Conservation (phyloP, 352 stramenopile genomes). For the Phytophthora rubi region DNA sequence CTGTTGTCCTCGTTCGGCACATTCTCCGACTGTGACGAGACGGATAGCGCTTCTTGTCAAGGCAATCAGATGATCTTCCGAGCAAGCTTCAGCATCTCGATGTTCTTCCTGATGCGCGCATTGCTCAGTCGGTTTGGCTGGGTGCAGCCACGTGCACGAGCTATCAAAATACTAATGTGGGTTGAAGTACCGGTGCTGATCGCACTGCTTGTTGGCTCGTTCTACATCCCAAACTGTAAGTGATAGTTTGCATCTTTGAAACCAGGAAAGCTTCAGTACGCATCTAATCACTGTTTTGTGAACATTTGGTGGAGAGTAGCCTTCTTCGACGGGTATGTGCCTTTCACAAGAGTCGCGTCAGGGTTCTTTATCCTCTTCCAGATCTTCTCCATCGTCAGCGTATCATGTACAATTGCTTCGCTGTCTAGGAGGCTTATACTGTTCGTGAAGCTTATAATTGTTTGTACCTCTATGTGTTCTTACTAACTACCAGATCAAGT, state of each 20-base stretch:
- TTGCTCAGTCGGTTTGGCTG: constrained; percentile 53
- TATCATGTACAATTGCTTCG: constrained; percentile 57
- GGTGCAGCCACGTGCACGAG: constrained; percentile 23
- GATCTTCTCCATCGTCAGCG: constrained; percentile 80
- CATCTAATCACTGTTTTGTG: neutral
- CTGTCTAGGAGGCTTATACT: neutral
- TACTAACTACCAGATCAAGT: constrained; percentile 53
- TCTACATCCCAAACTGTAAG: constrained; percentile 76
- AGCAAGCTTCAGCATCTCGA: constrained; percentile 64
- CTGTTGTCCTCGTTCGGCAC: constrained; percentile 62
- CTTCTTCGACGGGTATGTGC: constrained; percentile 73
- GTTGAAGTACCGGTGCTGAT: constrained; percentile 60
- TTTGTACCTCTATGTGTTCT: neutral
- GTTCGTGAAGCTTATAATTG: no score
- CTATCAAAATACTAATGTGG: constrained; percentile 41
- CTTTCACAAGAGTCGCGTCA: constrained; percentile 61
- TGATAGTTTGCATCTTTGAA: neutral
- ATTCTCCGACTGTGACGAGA: constrained; percentile 60
- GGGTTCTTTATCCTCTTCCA: constrained; percentile 83
- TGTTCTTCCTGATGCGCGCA: constrained; percentile 62
- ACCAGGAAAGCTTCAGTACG: neutral
- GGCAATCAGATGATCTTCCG: constrained; percentile 82
- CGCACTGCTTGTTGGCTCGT: constrained; percentile 64
- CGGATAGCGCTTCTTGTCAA: constrained; percentile 49
- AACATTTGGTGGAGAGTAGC: constrained; percentile 24